A percentile compares a stretch with the other conserved stretches of the same genome.
These are phyloP conservation scores for Coleophoma crateriformis DNA, from an alignment of 2,329 filamentous ascomycete genomes.

Conservation along the genomic window DNA sequence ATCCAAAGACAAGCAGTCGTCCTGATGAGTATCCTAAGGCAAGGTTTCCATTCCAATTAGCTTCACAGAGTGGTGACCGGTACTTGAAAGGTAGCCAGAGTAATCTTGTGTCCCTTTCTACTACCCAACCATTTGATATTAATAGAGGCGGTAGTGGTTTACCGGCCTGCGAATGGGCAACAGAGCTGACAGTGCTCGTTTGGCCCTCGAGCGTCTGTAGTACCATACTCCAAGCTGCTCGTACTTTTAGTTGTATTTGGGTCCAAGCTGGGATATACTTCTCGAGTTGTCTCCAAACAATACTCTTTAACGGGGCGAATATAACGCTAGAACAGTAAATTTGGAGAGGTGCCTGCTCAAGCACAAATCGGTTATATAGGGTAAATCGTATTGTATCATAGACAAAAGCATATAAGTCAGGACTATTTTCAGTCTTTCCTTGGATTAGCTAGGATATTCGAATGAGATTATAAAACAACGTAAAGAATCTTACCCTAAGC, in stretches of 20 bases:
- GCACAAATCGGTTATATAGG: slow-evolving; percentile 5
- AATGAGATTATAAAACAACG: not conserved
- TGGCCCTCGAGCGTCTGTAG: not conserved
- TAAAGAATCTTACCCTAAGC: not conserved
- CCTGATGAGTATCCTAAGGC: too few relatives aligned
- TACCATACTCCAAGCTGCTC: slow-evolving; percentile 1
- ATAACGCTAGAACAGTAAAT: slow-evolving; percentile 23
- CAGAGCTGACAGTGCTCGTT: not conserved
- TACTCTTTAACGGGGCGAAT: slow-evolving; percentile 25
- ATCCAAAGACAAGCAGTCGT: too few relatives aligned
- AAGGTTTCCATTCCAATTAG: too few relatives aligned
- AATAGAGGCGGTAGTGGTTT: not conserved
- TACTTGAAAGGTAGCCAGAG: too few relatives aligned
- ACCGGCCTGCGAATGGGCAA: not conserved
- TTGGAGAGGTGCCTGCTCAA: slow-evolving; percentile 24
- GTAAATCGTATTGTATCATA: slow-evolving; percentile 1
- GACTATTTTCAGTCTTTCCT: not conserved
- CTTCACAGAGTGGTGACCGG: too few relatives aligned
- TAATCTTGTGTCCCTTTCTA: too few relatives aligned
- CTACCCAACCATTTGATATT: too few relatives aligned
- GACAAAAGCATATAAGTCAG: not conserved
- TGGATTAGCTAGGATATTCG: too few relatives aligned
- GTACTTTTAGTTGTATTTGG: not conserved
- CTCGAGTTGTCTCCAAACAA: slow-evolving; percentile 13
- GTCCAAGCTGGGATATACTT: slow-evolving; percentile 3